phyloP scores from a whole-genome alignment of 2,329 filamentous ascomycete species.

The Neurospora sp. region DNA sequence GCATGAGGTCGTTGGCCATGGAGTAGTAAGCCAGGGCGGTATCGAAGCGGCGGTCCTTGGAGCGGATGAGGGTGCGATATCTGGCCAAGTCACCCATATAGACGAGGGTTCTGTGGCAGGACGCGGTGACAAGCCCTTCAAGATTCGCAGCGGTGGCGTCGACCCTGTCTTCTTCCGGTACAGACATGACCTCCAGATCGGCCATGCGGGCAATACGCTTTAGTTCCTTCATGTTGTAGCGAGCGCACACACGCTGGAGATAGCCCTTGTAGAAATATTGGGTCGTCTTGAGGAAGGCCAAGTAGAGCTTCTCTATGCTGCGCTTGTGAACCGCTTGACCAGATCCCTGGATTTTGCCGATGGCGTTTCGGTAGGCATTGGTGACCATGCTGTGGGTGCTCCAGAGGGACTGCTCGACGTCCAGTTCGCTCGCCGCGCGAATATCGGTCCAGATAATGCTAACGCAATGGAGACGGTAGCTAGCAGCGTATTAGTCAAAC shows the following conservation, averaged over 20 bases:
- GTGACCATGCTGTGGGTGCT: constrained; percentile 69
- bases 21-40: constrained; percentile 76
- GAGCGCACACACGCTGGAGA: constrained; percentile 63
- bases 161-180: constrained; percentile 33
- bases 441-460: constrained; percentile 65
- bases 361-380: constrained; percentile 61
- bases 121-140: constrained; percentile 52
- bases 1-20: constrained; percentile 69
- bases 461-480: constrained; percentile 56
- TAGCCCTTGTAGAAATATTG: constrained; percentile 84
- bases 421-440: constrained; percentile 50
- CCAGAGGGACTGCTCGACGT: constrained; percentile 69
- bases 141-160: constrained; percentile 39
- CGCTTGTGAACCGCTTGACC: constrained; percentile 54
- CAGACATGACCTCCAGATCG: constrained; percentile 23
- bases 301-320: constrained; percentile 73
- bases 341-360: constrained; percentile 44
- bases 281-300: constrained; percentile 76
- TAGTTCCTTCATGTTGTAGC: constrained; percentile 42
- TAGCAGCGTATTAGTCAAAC: constrained; percentile 8
- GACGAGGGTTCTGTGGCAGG: constrained; percentile 75
- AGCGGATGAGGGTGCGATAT: constrained; percentile 68
- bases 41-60: constrained; percentile 67
- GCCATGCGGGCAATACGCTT: constrained; percentile 15
- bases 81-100: constrained; percentile 84